Evolutionary conservation across 2,329 filamentous ascomycete species (phyloP).

Genomic region (Cucurbitaria berberidis): DNA sequence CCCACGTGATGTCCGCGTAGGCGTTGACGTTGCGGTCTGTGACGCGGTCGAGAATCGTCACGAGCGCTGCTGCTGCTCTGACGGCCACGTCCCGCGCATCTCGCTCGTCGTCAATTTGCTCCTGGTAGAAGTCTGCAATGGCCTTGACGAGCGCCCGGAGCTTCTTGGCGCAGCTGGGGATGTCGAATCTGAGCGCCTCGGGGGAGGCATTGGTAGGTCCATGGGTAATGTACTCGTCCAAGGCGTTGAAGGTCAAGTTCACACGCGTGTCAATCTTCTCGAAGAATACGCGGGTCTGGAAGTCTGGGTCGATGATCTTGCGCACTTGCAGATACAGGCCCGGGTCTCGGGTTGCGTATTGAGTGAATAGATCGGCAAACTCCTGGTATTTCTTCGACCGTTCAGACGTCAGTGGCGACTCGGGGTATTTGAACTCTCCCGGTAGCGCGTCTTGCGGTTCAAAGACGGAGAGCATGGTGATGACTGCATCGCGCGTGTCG

Average conservation of each 20-base stretch:
- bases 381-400: conserved; percentile 41
- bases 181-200: conserved; percentile 32
- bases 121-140: conserved; percentile 36
- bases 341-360: conserved; percentile 36
- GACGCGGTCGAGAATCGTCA: conserved; percentile 43
- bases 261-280: conserved; percentile 44
- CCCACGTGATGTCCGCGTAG: conserved; percentile 41
- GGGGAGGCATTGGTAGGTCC: conserved; percentile 33
- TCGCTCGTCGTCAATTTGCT: conserved; percentile 28
- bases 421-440: conserved; percentile 38
- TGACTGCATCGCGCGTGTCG: conserved; percentile 40
- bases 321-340: conserved; percentile 37
- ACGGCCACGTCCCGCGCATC: conserved; percentile 30
- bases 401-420: conserved; percentile 34
- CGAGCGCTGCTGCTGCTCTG: conserved; percentile 36
- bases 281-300: conserved; percentile 44
- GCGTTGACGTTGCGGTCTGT: conserved; percentile 40
- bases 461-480: conserved; percentile 47
- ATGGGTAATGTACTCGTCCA: conserved; percentile 40
- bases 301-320: conserved; percentile 38
- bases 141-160: conserved; percentile 34
- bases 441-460: conserved; percentile 45
- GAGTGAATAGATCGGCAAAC: conserved; percentile 35
- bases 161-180: conserved; percentile 39
- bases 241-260: conserved; percentile 31